These are phyloP conservation scores for Solanum chilense DNA, from an alignment of 257 asterid species.

Conservation along the genomic window DNA sequence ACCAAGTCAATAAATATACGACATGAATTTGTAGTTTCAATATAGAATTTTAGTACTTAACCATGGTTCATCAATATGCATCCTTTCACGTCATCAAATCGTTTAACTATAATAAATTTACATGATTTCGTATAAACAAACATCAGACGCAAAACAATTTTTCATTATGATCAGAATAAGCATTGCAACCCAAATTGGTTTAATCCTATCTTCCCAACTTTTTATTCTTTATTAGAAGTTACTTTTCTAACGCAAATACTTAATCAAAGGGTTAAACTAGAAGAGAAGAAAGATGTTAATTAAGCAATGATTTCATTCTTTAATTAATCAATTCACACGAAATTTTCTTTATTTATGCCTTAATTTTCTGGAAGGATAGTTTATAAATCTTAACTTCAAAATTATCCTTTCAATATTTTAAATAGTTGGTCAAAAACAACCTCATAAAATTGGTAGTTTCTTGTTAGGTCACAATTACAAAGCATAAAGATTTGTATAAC, in stretches of 20 bases:
- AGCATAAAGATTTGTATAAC: neutral
- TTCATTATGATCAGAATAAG: neutral
- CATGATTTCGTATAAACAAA: neutral
- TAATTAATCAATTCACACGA: neutral
- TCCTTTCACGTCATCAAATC: neutral
- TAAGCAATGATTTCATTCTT: neutral
- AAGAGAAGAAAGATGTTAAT: neutral
- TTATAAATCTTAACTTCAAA: neutral
- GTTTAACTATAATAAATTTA: neutral
- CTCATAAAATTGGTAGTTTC: neutral
- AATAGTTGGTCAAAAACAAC: neutral
- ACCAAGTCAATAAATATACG: neutral
- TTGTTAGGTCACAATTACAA: neutral
- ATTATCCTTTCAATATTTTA: neutral
- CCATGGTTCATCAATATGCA: neutral
- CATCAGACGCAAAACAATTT: fast-evolving
- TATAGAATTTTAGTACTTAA: neutral
- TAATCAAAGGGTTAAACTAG: neutral
- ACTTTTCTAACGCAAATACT: neutral
- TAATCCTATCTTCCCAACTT: neutral
- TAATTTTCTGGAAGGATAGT: neutral
- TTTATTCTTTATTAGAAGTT: neutral
- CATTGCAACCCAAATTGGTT: neutral
- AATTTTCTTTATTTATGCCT: neutral
- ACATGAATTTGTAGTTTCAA: neutral